These are phyloP conservation scores for Brassica nigra DNA, from an alignment of 345 rosid species.

Conservation along the genomic window DNA sequence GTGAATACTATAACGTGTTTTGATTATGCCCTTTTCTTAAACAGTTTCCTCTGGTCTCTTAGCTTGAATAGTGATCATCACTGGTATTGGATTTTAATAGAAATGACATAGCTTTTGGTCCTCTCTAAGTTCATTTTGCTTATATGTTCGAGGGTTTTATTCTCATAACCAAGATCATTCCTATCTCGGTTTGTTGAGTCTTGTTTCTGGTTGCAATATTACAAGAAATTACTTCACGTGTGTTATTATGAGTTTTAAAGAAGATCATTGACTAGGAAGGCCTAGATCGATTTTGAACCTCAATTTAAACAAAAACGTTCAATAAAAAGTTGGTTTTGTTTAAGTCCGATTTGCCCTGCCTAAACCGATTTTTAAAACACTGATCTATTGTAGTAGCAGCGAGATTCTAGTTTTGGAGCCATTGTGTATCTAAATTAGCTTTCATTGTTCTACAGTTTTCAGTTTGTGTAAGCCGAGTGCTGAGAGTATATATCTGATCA, in stretches of 20 bases:
- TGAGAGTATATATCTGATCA: constrained; percentile 19
- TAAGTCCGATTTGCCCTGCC: background rate
- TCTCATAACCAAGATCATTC: too few species aligned
- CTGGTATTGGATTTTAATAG: too few species aligned
- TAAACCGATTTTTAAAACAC: background rate
- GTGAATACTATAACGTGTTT: background rate
- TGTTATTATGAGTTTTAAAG: background rate
- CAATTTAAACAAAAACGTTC: too few species aligned
- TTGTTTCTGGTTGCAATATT: too few species aligned
- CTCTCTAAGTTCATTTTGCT: too few species aligned
- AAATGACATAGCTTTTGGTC: too few species aligned
- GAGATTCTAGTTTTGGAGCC: constrained; percentile 3
- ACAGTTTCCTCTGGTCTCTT: constrained; percentile 7
- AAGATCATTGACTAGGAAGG: too few species aligned
- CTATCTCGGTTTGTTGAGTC: background rate
- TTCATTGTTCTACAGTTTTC: constrained; percentile 1
- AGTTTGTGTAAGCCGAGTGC: background rate
- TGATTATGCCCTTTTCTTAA: constrained; percentile 4
- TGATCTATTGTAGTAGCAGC: background rate
- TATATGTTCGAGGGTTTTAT: too few species aligned
- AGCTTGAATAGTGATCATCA: background rate
- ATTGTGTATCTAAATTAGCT: background rate
- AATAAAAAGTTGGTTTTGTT: background rate
- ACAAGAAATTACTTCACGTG: too few species aligned
- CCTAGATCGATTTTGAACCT: too few species aligned